phyloP scores from a whole-genome alignment of 345 rosid genomes.

The Boechera stricta region DNA sequence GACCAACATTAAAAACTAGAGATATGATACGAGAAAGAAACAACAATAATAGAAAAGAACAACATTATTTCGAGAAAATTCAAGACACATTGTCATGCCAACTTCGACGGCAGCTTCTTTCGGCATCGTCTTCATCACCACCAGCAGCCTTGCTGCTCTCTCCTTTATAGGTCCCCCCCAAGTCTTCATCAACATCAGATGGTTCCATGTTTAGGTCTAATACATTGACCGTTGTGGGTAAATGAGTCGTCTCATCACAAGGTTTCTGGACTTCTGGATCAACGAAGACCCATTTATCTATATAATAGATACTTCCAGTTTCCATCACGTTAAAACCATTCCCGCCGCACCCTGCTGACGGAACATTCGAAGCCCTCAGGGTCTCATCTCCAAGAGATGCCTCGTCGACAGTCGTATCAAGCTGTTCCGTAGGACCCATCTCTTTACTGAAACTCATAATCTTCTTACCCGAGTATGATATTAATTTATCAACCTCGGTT shows the following conservation, averaged over 20 bases:
- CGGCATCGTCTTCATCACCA: slow-evolving; percentile 9
- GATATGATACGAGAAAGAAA: slow-evolving; percentile 9
- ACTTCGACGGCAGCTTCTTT: slow-evolving; percentile 18
- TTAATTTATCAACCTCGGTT: not conserved
- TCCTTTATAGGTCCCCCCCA: not conserved
- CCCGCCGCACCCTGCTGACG: not conserved
- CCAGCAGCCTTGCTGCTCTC: slow-evolving; percentile 18
- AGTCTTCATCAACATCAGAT: not conserved
- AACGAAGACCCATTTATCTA: not conserved
- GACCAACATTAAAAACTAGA: slow-evolving; percentile 4
- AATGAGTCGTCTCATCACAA: slow-evolving; percentile 15
- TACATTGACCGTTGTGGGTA: not conserved
- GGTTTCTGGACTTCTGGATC: not conserved
- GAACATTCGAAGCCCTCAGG: not conserved
- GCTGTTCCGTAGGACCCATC: not conserved
- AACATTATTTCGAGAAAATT: not conserved
- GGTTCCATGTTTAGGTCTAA: slow-evolving; percentile 18
- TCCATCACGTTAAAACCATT: not conserved
- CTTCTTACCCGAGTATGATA: not conserved
- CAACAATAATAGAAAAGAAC: not conserved
- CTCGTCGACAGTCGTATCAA: not conserved
- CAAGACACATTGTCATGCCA: not conserved
- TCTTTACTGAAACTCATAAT: not conserved
- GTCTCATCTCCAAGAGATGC: not conserved
- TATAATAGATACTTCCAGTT: not conserved